Percentiles rank a stretch among this genome's conserved stretches.
phyloP scores from a whole-genome alignment of 2,329 filamentous ascomycete species.

The Bipolaris sorokiniana region DNA sequence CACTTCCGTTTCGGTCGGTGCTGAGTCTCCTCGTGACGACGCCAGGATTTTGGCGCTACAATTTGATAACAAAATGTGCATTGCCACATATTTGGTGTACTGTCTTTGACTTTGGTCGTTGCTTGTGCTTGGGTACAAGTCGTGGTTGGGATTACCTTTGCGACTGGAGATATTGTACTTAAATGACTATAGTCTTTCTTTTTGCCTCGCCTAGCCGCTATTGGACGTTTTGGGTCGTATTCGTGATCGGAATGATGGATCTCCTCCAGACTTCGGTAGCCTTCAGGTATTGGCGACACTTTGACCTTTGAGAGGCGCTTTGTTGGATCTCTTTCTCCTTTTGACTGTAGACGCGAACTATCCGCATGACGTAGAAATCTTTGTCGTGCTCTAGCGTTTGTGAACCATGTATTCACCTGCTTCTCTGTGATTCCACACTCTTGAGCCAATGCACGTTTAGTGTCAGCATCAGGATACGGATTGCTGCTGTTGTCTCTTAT shows the following conservation, averaged over 20 bases:
- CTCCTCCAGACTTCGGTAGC: slow-evolving; percentile 10
- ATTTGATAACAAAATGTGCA: slow-evolving; percentile 43
- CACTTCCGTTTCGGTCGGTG: slow-evolving; percentile 43
- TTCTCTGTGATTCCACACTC: slow-evolving; percentile 44
- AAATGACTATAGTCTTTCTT: slow-evolving; percentile 45
- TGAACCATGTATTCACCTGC: slow-evolving; percentile 47
- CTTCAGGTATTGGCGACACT: slow-evolving; percentile 11
- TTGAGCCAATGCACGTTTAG: slow-evolving; percentile 37
- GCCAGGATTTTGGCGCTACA: slow-evolving; percentile 45
- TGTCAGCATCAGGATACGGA: slow-evolving; percentile 40
- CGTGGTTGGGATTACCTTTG: slow-evolving; percentile 15
- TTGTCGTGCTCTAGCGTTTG: slow-evolving; percentile 42
- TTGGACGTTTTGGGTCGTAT: background rate
- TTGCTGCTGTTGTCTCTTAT: slow-evolving; percentile 38
- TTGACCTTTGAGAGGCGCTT: slow-evolving; percentile 22
- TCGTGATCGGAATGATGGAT: slow-evolving; percentile 8
- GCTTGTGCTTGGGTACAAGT: slow-evolving; percentile 1
- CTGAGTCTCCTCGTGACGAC: slow-evolving; percentile 47
- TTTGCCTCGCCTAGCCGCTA: slow-evolving; percentile 40
- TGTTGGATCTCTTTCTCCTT: slow-evolving; percentile 27
- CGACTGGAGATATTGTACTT: slow-evolving; percentile 16
- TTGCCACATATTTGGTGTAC: slow-evolving; percentile 38
- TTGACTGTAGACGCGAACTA: slow-evolving; percentile 16
- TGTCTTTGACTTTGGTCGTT: background rate
- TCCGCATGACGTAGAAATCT: slow-evolving; percentile 28